These are phyloP conservation scores for Pholiota microspora DNA, from an alignment of 768 basidiomycete species.

Conservation along the genomic window DNA sequence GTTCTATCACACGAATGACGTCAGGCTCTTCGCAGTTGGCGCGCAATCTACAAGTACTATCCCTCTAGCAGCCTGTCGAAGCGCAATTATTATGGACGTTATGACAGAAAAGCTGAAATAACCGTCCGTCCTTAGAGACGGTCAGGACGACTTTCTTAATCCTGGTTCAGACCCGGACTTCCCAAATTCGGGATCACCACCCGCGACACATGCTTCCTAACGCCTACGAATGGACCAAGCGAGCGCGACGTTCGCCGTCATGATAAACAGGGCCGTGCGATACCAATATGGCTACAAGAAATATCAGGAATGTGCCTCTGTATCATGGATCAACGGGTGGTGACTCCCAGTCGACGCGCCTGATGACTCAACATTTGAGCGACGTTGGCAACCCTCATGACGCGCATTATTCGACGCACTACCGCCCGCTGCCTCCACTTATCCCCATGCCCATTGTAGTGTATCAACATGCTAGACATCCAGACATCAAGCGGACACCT, in stretches of 20 bases:
- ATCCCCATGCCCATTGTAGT: not conserved
- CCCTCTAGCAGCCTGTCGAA: constrained; percentile 14
- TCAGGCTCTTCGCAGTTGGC: constrained; percentile 15
- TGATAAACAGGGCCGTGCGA: not conserved
- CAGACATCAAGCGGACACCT: not conserved
- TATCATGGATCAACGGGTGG: too few species aligned
- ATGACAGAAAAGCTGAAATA: not conserved
- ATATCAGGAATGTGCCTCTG: too few species aligned
- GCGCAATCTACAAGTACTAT: constrained; percentile 14
- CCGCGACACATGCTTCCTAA: not conserved
- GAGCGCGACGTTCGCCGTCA: not conserved
- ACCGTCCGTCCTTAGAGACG: not conserved
- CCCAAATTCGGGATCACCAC: too few species aligned
- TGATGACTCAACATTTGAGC: too few species aligned
- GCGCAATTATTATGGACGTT: constrained; percentile 19
- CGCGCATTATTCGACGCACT: not conserved
- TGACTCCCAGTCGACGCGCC: not conserved
- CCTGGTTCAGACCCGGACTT: too few species aligned
- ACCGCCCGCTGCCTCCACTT: not conserved
- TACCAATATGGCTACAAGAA: too few species aligned
- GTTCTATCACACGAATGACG: constrained; percentile 19
- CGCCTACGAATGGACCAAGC: not conserved
- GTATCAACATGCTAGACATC: not conserved
- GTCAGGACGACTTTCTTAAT: not conserved
- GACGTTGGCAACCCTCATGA: too few species aligned